Percentiles rank a stretch among this genome's conserved stretches.
Conservation (phyloP, 2,329 filamentous ascomycete species). For the Sporothrix variecibatus region DNA sequence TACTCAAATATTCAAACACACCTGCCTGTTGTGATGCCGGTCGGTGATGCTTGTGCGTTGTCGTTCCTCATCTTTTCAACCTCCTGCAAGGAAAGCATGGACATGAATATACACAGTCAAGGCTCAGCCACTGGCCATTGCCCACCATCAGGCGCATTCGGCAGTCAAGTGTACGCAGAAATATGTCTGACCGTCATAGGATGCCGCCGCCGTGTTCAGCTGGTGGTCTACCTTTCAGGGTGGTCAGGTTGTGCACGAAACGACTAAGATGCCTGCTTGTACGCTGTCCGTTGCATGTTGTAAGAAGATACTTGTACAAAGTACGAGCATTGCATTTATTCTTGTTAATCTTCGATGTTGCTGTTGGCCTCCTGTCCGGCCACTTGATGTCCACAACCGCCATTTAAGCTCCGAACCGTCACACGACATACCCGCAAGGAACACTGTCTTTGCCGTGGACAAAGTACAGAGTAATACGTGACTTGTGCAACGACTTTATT, state of each 20-base stretch:
- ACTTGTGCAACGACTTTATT: constrained; percentile 1
- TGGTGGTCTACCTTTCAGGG: not conserved
- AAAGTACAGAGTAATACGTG: not conserved
- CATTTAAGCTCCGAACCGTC: constrained; percentile 19
- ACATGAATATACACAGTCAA: not conserved
- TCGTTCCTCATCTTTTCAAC: not conserved
- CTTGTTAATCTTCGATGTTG: not conserved
- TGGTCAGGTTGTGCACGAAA: not conserved
- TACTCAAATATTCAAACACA: not conserved
- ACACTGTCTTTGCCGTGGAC: not conserved
- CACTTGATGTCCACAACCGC: not conserved
- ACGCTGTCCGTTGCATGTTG: not conserved
- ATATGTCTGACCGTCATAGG: not conserved
- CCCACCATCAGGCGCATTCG: not conserved
- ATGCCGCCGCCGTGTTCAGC: not conserved
- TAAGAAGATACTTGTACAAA: not conserved
- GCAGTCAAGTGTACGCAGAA: not conserved
- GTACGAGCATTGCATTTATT: no score
- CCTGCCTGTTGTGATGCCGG: not conserved
- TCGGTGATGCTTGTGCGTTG: not conserved
- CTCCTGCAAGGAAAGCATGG: not conserved
- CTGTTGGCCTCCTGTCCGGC: not conserved
- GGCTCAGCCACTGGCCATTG: not conserved
- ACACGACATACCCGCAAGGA: constrained; percentile 18
- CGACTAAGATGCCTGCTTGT: not conserved